Conservation (phyloP, 352 stramenopile species). For the Pythium utonaiense region DNA sequence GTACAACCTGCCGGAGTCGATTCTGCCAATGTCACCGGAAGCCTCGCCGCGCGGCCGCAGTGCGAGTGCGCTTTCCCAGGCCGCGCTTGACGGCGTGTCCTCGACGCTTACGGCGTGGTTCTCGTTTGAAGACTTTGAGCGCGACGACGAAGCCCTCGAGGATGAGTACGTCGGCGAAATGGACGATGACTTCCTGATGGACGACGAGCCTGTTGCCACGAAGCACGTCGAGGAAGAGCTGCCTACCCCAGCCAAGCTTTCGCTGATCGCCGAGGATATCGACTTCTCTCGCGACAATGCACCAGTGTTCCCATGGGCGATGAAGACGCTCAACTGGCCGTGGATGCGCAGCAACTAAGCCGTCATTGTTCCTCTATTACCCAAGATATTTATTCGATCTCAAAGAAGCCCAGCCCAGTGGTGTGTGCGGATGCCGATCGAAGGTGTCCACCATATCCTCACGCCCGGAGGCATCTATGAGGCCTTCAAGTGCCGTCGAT, state of each 20-base stretch:
- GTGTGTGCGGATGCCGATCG: constrained; percentile 5
- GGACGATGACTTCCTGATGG: constrained; percentile 22
- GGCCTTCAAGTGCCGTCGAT: not conserved
- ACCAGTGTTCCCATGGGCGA: constrained; percentile 5
- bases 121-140: constrained; percentile 15
- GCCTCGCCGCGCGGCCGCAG: constrained; percentile 16
- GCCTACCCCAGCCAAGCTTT: constrained; percentile 21
- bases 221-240: constrained; percentile 7
- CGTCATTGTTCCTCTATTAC: not conserved
- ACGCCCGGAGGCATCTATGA: not conserved
- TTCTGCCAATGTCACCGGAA: constrained; percentile 23
- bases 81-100: constrained; percentile 8
- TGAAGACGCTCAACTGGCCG: constrained; percentile 22
- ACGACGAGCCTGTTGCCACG: constrained; percentile 12
- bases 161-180: constrained; percentile 20
- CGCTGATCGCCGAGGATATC: constrained; percentile 20
- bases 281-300: constrained; percentile 6
- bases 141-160: constrained; percentile 15
- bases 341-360: constrained; percentile 25
- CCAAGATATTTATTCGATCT: constrained; percentile 4
- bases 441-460: constrained; percentile 3
- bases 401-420: not conserved
- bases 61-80: constrained; percentile 14
- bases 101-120: constrained; percentile 22
- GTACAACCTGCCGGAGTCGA: constrained; percentile 22